Evolutionary conservation across 805 yeast genomes (phyloP).

Genomic region (Maudiozyma serrabonitensis): DNA sequence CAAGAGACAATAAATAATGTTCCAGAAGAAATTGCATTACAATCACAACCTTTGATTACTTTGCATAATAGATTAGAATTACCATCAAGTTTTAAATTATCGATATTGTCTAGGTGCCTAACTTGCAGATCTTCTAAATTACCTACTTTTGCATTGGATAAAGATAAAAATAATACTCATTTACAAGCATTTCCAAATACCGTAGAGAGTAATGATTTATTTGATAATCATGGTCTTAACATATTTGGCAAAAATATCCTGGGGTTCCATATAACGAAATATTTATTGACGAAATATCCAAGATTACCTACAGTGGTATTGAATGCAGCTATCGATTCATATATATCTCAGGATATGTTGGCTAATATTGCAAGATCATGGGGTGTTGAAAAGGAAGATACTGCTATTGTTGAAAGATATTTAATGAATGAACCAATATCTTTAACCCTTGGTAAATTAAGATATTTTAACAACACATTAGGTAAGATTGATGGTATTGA

Average conservation of each 20-base stretch:
- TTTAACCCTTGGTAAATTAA: constrained; percentile 59
- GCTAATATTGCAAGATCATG: constrained; percentile 61
- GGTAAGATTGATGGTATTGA: constrained; percentile 42
- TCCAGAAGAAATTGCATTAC: constrained; percentile 42
- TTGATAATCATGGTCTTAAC: constrained; percentile 69
- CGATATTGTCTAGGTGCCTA: constrained; percentile 73
- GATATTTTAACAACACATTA: constrained; percentile 33
- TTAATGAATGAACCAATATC: constrained; percentile 60
- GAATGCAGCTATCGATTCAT: constrained; percentile 66
- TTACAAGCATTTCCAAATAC: constrained; percentile 14
- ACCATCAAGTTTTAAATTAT: constrained; percentile 44
- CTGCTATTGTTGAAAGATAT: constrained; percentile 54
- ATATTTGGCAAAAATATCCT: constrained; percentile 75
- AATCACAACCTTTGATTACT: constrained; percentile 66
- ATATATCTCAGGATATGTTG: constrained; percentile 58
- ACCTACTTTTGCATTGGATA: constrained; percentile 4
- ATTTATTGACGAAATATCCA: constrained; percentile 70
- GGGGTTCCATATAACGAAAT: constrained; percentile 65
- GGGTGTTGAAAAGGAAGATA: constrained; percentile 79
- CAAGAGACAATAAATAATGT: constrained; percentile 14
- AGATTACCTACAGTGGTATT: constrained; percentile 77
- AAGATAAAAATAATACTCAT: background rate
- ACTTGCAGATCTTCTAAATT: constrained; percentile 42
- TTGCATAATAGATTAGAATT: constrained; percentile 68
- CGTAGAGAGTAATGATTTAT: constrained; percentile 35